Evolutionary conservation across 2,329 filamentous ascomycete genomes (phyloP).

Genomic region (Aspergillus sp.): DNA sequence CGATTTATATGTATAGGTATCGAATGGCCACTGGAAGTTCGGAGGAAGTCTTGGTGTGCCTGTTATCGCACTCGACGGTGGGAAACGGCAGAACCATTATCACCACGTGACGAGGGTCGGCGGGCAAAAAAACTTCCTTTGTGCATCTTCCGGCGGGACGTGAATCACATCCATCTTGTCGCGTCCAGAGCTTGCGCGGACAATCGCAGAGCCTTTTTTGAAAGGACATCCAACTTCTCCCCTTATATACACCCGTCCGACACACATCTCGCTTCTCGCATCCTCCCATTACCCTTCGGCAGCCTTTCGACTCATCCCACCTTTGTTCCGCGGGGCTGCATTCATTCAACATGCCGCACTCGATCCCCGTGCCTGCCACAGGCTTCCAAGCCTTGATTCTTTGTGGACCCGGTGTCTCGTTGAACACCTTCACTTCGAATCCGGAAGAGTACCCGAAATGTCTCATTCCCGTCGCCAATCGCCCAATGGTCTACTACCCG

Average conservation of each 20-base stretch:
- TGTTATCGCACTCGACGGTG: not conserved
- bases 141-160: too few relatives aligned
- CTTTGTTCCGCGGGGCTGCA: not conserved
- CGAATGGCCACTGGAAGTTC: too few relatives aligned
- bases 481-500: slow-evolving; percentile 52
- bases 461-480: slow-evolving; percentile 50
- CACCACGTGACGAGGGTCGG: not conserved
- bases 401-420: slow-evolving; percentile 49
- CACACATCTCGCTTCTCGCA: not conserved
- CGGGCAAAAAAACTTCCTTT: not conserved
- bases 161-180: not conserved
- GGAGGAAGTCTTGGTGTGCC: too few relatives aligned
- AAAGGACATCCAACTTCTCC: not conserved
- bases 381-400: slow-evolving; percentile 52
- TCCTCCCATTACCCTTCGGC: not conserved
- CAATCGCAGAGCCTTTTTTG: not conserved
- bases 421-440: slow-evolving; percentile 52
- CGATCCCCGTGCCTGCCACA: slow-evolving; percentile 55
- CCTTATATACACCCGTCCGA: not conserved
- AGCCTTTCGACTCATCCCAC: not conserved
- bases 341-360: slow-evolving; percentile 29
- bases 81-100: not conserved
- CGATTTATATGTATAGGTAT: too few relatives aligned
- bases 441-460: slow-evolving; percentile 50
- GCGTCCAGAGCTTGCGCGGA: not conserved